Percentiles rank a stretch among this genome's conserved stretches.
Conservation (phyloP, 441 rosid species). For the Breynia disticha region DNA sequence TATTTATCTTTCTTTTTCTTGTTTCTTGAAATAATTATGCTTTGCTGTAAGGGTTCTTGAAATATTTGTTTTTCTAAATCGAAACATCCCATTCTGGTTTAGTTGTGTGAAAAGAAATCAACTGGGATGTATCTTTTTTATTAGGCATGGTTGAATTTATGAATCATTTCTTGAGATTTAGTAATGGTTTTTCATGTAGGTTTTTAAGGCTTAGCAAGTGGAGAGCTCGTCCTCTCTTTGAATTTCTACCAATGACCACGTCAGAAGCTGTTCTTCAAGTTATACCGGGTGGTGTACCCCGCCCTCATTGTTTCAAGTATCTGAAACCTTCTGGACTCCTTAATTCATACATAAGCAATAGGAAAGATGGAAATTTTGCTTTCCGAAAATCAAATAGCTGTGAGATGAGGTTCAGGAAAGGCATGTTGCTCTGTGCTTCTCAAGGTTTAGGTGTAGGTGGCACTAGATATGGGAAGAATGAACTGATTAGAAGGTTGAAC, state of each 20-base stretch:
- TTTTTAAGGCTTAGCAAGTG: neutral
- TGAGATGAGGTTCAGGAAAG: constrained; percentile 10
- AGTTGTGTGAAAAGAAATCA: too few species aligned
- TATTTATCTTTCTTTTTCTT: neutral
- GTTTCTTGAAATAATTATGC: neutral
- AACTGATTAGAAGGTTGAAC: constrained; percentile 11
- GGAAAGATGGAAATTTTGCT: constrained; percentile 10
- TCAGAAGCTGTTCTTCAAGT: constrained; percentile 28
- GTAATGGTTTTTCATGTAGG: neutral
- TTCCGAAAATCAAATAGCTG: constrained; percentile 11
- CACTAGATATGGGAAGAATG: constrained; percentile 10
- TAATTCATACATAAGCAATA: constrained; percentile 12
- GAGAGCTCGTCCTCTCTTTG: neutral
- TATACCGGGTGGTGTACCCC: constrained; percentile 23
- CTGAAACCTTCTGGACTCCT: constrained; percentile 21
- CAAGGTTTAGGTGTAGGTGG: constrained; percentile 5
- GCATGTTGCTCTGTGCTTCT: constrained; percentile 6
- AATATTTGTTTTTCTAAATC: too few species aligned
- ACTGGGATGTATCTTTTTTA: too few species aligned
- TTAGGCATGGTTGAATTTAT: too few species aligned
- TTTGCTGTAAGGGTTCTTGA: neutral
- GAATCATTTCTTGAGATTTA: too few species aligned
- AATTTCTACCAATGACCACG: constrained; percentile 28
- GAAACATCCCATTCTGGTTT: too few species aligned
- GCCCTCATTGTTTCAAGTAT: constrained; percentile 18